Base-by-base conservation (phyloP, 176 grass and related monocot species). In the Rhynchospora pubera region DNA sequence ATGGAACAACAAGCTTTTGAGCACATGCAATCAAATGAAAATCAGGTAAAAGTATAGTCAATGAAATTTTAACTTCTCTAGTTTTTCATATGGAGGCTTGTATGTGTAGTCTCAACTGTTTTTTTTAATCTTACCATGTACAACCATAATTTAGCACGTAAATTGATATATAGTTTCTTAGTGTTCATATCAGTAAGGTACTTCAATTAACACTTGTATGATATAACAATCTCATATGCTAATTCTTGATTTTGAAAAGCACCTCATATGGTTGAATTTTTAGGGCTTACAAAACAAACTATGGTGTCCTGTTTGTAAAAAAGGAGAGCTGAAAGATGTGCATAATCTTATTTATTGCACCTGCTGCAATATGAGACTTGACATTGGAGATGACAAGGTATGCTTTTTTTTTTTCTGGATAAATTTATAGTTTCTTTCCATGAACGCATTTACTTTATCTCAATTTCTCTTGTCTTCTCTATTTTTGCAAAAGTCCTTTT, bases 301-400 rank as follows among this genome's bases (percentile, higher is more conserved):
- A 22, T 98, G 90, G 92, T 98, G 92, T 76, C 90, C 92, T 79
- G 82, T 91, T 70, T 98, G 96, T 85, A 94, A 93, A 87, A 80
- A 79, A 84, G 96, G 96, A 85, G 89, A 82, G 51, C 84, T 98
- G 67, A 82, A 62, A 71, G 92, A 98, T 67, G 81, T 69, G 6
- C 85, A 85, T 82, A 91, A 91, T 83, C 79, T 93, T 75, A 88
- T 98, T 86, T 83, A 89, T 15, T 94, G 92, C 85, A 93, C 88
- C 83, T 67, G 78, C 13, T 94, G 96, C 77, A 80, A 81, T 28
- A 88, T 94, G 39, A 90, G 74, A 46, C 85, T 98, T 61, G 92
- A 98, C 59, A 86, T 88, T 77, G 87, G 84, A 87, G 86, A 89
- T 57, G 95, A 98, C 88, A 94, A 94, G 90, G 92, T 98, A 87